Base-by-base conservation (phyloP, 805 yeast genomes). In the Candida morakotiae region DNA sequence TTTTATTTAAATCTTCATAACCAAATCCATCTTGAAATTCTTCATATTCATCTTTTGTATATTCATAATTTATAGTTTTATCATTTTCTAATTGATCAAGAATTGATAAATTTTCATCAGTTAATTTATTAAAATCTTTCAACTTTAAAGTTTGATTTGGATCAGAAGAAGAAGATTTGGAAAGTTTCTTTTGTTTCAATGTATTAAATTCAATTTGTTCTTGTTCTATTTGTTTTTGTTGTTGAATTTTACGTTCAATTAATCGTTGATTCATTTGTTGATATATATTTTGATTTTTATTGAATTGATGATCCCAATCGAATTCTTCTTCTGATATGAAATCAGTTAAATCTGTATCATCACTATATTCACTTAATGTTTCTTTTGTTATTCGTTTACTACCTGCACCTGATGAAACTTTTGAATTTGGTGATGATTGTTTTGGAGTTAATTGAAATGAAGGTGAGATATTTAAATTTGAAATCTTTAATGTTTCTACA, bases 271-370 rank as follows among this genome's bases (percentile, higher is more conserved):
- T 51, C 30, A 61, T 55, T 31, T 54, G 52, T 19, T 51, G 50
- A 38, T 64, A 60, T 9, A 60, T 53, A 18, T 39, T 38, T 16
- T 38, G 41, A 18, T 25, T 27, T 9, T 28, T 35, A 17, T 28
- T 20, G 17, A 26, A 22, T 9, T 64, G 56, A 35, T 62, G 55
- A 39, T 66, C 72, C 30, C 62, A 37, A 35, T 61, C 67, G 38
- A 55, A 51, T 21, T 60, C 71, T 2, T 62, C 66, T 19, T 62
- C 71, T 35, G 62, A 53, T 42, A 65, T 48, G 24, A 63, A 62
- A 3, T 64, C 56, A 2, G 72, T 65, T 25, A 56, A 54, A 34
- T 64, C 70, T 0, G 71, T 67, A 22, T 62, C 68, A 38, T 66
- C 71, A 38, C 70, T 62, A 40, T 62, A 63, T 19, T 63, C 67